Base-by-base conservation (phyloP, 352 stramenopile species). In the Phytopythium kandeliae region DNA sequence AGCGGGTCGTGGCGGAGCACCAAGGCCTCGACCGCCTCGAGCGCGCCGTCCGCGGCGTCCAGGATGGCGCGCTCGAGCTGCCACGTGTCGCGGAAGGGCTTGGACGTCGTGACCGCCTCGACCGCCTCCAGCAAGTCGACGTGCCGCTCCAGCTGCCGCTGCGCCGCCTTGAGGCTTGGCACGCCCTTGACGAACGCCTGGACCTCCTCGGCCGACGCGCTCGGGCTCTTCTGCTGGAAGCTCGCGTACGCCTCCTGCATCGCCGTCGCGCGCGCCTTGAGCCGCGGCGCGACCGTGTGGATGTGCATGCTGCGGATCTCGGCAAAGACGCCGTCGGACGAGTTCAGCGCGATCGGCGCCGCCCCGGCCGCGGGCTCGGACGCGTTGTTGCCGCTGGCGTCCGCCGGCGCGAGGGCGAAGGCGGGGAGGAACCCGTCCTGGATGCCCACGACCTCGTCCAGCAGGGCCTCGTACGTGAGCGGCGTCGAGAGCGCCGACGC, bases 101-200 rank as follows among this genome's bases (percentile, higher is more conserved):
- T 65, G 0, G 64, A 67, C 19, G 43, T 64, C 2, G 78, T 86
- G 0, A 61, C 74, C n/a, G 56, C 38, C 17, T 83, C 64, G 2
- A 89, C 22, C 26, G 63, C 55, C 33, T 92, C 82, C 12, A 84
- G 45, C 26, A 90, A 28, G 41, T 74, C 75, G 13, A 88, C 72
- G n/a, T 89, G 75, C 26, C 67, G 63, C 50, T 86, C 76, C 4
- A 89, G 59, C 1, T 65, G 50, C 22, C 82, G 63, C 36, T 91
- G 79, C 0, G 56, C 68, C 25, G 59, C 51, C 34, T 89, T 85
- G 58, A 89, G 78, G 19, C 72, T 57, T 17, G 78, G 78, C 16
- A 89, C 72, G 2, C 48, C 59, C 36, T 80, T 84, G n/a, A 92
- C 71, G 42, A 88, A 87, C 25, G 74, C 75, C 34, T 89, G 77